phyloP scores from a whole-genome alignment of 768 basidiomycete genomes.

The Leucosporidium yakuticum region DNA sequence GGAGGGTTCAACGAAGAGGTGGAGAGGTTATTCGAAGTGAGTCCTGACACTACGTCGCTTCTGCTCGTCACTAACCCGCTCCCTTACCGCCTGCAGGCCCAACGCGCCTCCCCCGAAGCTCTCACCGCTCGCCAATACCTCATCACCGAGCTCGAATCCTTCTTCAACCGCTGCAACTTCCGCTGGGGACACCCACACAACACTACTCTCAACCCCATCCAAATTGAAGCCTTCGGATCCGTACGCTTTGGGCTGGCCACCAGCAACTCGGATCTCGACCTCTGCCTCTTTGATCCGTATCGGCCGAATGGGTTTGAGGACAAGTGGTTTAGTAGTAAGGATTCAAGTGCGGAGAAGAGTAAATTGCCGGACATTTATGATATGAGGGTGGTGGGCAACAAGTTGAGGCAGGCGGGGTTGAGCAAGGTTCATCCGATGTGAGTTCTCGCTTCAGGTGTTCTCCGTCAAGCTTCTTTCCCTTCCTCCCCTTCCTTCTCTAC shows the following conservation, averaged over 20 bases:
- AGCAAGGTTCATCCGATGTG: constrained; percentile 16
- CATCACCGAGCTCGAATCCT: constrained; percentile 18
- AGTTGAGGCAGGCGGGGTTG: constrained; percentile 13
- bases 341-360: neutral
- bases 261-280: constrained; percentile 34
- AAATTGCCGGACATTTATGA: constrained; percentile 31
- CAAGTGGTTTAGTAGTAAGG: constrained; percentile 18
- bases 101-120: constrained; percentile 20
- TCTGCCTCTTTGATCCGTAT: constrained; percentile 37
- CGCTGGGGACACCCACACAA: constrained; percentile 27
- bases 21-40: constrained; percentile 22
- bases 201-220: constrained; percentile 8
- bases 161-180: constrained; percentile 27
- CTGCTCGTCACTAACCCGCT: neutral
- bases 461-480: neutral
- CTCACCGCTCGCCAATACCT: constrained; percentile 27
- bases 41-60: neutral
- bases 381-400: constrained; percentile 18
- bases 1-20: constrained; percentile 12
- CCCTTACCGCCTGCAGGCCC: neutral
- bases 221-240: constrained; percentile 34
- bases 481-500: neutral
- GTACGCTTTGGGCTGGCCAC: constrained; percentile 35
- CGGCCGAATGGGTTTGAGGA: constrained; percentile 36
- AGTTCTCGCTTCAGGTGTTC: neutral